Base-by-base conservation (phyloP, 2,329 filamentous ascomycete species). In the Emmonsiellopsis sp. region DNA sequence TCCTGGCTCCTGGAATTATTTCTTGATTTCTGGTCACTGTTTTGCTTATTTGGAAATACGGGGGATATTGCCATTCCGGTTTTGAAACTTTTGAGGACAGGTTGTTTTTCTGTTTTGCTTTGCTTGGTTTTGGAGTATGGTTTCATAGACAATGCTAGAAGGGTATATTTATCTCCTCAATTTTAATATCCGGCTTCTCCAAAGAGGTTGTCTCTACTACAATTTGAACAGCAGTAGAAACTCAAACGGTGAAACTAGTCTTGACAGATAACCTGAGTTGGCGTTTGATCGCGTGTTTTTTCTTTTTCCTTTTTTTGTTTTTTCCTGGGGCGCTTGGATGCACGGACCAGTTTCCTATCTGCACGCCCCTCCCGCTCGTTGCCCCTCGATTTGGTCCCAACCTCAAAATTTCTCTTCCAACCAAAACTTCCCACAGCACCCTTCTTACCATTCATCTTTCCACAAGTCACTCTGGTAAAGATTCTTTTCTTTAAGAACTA, bases 301-400 rank as follows among this genome's bases (percentile, higher is more conserved):
- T 26, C 20, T 26, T 26, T 51, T 43, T 44, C 40, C 46, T 13
- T 49, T 54, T 26, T 34, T 52, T 41, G 42, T 30, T 50, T 35
- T 56, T 47, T 55, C 43, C 43, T 26, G 51, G 47, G 4, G n/a
- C n/a, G 10, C 6, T 26, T 15, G 51, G 43, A 44, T 46, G 43
- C 43, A 46, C 43, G 43, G 43, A 11, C 26, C 43, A 46, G 26
- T 16, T 34, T 37, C 34, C 34, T 48, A 38, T 37, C 34, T 8
- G 2, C 34, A 40, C 34, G 10, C 11, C 32, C 46, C 46, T 26
- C 46, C 11, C 7, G 5, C 13, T 40, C 6, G 26, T 26, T 49
- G 34, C 46, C 46, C 46, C 34, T 11, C 46, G 7, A 26, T 40
- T 7, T 45, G 7, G n/a, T 32, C 32, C 2, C 32, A 5, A 8